Conservation (phyloP, 441 rosid species). For the Breynia disticha region DNA sequence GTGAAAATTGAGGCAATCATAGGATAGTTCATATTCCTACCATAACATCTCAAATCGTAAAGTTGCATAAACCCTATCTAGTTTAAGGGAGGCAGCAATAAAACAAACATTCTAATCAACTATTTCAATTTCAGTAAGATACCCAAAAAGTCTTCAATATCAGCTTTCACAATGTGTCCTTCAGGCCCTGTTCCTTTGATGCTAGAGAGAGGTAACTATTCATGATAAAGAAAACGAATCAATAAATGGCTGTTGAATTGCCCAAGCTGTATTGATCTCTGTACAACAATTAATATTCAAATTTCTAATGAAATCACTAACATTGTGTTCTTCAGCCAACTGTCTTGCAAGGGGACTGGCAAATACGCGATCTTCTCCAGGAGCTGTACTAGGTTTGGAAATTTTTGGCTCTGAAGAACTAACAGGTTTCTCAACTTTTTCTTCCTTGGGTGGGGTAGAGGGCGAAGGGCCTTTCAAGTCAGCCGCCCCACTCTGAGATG, state of each 20-base stretch:
- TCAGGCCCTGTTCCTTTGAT: constrained; percentile 92
- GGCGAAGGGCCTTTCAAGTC: constrained; percentile 44
- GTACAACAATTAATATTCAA: not conserved
- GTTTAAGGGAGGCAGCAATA: not conserved
- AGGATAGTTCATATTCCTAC: too few species aligned
- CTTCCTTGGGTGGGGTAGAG: constrained; percentile 53
- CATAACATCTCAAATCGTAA: not conserved
- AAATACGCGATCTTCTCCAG: constrained; percentile 62
- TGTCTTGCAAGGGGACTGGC: constrained; percentile 86
- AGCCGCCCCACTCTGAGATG: constrained; percentile 30
- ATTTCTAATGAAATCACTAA: constrained; percentile 21
- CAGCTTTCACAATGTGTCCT: constrained; percentile 79
- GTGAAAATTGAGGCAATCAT: constrained; percentile 3
- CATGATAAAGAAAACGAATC: constrained; percentile 11
- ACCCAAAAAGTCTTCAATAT: constrained; percentile 89
- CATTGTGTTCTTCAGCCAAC: constrained; percentile 81
- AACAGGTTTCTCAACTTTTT: constrained; percentile 46
- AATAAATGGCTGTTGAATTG: constrained; percentile 5
- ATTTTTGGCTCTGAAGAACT: constrained; percentile 48
- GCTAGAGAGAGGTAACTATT: constrained; percentile 66
- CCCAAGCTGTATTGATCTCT: constrained; percentile 1
- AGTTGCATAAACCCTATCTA: not conserved
- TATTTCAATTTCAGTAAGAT: constrained; percentile 2
- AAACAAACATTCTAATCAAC: not conserved
- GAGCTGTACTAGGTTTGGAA: constrained; percentile 37